Evolutionary conservation across 2,329 filamentous ascomycete genomes (phyloP).

Genomic region (Chaetomiaceae sp.): DNA sequence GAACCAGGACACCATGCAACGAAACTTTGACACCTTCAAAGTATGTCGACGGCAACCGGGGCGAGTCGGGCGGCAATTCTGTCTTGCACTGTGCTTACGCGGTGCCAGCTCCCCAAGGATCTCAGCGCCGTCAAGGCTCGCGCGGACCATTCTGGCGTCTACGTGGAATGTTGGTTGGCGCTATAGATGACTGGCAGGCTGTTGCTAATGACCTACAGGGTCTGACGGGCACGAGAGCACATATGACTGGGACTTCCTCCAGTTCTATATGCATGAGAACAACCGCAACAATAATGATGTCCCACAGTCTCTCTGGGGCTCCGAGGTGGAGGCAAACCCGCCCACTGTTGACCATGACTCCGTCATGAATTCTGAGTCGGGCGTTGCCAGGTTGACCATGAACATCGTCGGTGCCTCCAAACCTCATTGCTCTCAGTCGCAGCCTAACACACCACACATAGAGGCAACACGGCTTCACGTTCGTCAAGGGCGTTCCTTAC

Average conservation of each 20-base stretch:
- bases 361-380: slow-evolving; percentile 51
- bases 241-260: slow-evolving; percentile 62
- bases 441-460: slow-evolving; percentile 31
- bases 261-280: slow-evolving; percentile 39
- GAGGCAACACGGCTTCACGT: slow-evolving; percentile 70
- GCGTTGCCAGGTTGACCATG: slow-evolving; percentile 58
- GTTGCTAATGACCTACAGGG: slow-evolving; percentile 47
- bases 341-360: slow-evolving; percentile 58
- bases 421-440: not conserved
- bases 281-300: slow-evolving; percentile 18
- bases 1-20: slow-evolving; percentile 66
- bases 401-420: slow-evolving; percentile 51
- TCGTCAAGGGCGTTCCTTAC: slow-evolving; percentile 64
- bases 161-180: slow-evolving; percentile 2
- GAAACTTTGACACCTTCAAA: slow-evolving; percentile 63
- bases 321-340: slow-evolving; percentile 39
- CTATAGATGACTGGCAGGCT: not conserved
- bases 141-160: slow-evolving; percentile 22
- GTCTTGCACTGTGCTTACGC: slow-evolving; percentile 13
- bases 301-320: slow-evolving; percentile 29
- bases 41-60: slow-evolving; percentile 35
- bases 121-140: slow-evolving; percentile 36
- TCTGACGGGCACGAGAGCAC: slow-evolving; percentile 61
- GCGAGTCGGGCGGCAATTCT: not conserved
- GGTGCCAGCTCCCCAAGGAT: slow-evolving; percentile 43